A percentile compares a stretch with the other conserved stretches of the same genome.
Evolutionary conservation across 345 rosid genomes (phyloP).

Genomic region (Heritiera littoralis): DNA sequence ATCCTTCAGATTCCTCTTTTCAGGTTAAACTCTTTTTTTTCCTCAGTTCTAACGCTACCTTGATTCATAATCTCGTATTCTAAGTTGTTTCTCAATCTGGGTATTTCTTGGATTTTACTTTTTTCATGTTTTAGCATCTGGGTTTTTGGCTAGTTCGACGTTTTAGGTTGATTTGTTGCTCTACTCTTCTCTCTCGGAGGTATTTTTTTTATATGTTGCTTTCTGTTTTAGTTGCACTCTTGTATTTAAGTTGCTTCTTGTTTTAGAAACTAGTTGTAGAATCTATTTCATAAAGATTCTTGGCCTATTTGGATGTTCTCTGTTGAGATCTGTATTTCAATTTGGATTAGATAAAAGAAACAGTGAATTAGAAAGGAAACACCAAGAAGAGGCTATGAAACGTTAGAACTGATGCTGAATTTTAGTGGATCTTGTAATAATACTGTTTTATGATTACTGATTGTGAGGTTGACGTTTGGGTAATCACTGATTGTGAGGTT

Average conservation of each 20-base stretch:
- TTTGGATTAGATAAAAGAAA: not conserved
- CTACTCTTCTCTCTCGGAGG: not conserved
- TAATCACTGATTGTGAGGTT: not conserved
- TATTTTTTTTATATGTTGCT: not conserved
- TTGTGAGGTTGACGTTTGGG: not conserved
- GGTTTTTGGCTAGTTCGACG: not conserved
- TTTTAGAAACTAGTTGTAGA: not conserved
- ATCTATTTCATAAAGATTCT: not conserved
- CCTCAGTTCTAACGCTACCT: not conserved
- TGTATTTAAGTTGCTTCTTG: not conserved
- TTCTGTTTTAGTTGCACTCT: not conserved
- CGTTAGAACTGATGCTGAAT: not conserved
- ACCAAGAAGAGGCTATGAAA: not conserved
- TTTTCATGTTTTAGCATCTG: slow-evolving; percentile 6
- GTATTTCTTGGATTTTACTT: not conserved
- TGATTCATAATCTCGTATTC: not conserved
- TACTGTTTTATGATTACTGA: not conserved
- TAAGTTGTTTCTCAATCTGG: slow-evolving; percentile 7
- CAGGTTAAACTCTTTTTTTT: slow-evolving; percentile 45
- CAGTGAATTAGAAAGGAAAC: slow-evolving; percentile 4
- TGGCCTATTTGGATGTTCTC: slow-evolving; percentile 8
- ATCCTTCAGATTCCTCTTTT: slow-evolving; percentile 92
- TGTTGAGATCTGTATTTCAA: slow-evolving; percentile 5
- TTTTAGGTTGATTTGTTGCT: slow-evolving; percentile 14
- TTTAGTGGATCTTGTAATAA: not conserved